phyloP scores from a whole-genome alignment of 73 alveolate species.

The Paramecium caudatum region DNA sequence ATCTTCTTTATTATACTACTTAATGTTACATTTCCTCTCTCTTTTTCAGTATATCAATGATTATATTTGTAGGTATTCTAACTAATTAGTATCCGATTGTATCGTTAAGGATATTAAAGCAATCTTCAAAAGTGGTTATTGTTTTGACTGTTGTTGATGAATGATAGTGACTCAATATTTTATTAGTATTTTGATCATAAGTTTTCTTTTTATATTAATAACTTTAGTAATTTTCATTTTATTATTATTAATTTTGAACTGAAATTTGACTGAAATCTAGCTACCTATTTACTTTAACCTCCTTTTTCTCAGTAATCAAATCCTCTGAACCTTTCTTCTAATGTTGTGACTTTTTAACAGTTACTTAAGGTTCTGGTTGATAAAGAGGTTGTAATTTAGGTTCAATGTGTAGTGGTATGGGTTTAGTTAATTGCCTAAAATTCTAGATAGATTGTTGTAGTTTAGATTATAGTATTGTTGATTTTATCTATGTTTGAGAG shows the following conservation, averaged over 20 bases:
- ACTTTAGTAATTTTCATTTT: neutral
- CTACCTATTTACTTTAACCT: neutral
- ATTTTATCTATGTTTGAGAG: neutral
- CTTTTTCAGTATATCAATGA: neutral
- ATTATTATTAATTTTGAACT: slow-evolving; percentile 23
- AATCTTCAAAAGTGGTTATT: neutral
- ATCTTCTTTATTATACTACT: too few species aligned
- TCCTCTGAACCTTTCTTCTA: neutral
- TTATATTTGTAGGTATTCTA: neutral
- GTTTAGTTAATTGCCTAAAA: neutral
- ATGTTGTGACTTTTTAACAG: neutral
- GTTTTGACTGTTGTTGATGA: neutral
- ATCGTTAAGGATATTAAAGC: neutral
- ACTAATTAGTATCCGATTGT: neutral
- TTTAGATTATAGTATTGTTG: neutral
- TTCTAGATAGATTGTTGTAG: neutral
- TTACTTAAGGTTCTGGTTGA: neutral
- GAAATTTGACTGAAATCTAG: neutral
- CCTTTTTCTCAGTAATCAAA: neutral
- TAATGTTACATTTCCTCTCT: slow-evolving; percentile 19
- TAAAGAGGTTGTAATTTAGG: neutral
- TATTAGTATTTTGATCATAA: neutral
- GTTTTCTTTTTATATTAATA: neutral
- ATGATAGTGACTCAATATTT: neutral
- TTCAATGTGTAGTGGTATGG: neutral